Conservation (phyloP, 805 yeast genomes). For the Wickerhamomyces subpelliculosus region DNA sequence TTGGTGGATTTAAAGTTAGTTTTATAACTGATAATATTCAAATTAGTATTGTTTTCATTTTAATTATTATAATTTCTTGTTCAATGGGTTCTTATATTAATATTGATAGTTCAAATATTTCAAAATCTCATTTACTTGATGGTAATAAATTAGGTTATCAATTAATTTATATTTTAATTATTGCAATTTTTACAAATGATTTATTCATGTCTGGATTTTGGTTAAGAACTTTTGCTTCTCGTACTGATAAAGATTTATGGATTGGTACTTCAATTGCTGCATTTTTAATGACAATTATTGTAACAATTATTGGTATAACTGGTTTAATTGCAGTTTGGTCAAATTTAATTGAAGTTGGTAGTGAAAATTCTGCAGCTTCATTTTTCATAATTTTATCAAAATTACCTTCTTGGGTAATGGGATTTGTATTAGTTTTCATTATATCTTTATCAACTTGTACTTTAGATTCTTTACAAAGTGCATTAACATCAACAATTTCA, state of each 20-base stretch:
- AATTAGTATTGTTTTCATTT: conserved; percentile 61
- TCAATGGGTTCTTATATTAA: conserved; percentile 73
- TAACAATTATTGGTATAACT: conserved; percentile 70
- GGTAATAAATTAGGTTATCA: conserved; percentile 82
- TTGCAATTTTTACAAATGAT: conserved; percentile 87
- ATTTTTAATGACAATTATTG: conserved; percentile 52
- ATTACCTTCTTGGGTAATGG: conserved; percentile 84
- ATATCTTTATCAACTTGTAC: conserved; percentile 79
- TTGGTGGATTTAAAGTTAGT: conserved; percentile 87
- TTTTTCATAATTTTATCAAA: conserved; percentile 63
- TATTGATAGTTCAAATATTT: conserved; percentile 52
- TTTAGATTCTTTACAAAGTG: conserved; percentile 83
- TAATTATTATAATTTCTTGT: conserved; percentile 63
- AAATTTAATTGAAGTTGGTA: conserved; percentile 44
- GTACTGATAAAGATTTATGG: conserved; percentile 63
- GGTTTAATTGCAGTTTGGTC: conserved; percentile 93
- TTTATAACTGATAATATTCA: conserved; percentile 84
- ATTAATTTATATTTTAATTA: conserved; percentile 71
- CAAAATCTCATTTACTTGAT: conserved; percentile 56
- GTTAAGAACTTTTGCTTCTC: conserved; percentile 90
- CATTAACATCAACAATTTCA: conserved; percentile 80
- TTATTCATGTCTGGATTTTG: conserved; percentile 89
- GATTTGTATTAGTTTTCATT: conserved; percentile 70
- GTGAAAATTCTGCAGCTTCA: conserved; percentile 53
- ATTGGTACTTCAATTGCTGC: conserved; percentile 76